Evolutionary conservation across 495 filamentous ascomycete species (phyloP).

Genomic region (Trichoderma orchidacearum): DNA sequence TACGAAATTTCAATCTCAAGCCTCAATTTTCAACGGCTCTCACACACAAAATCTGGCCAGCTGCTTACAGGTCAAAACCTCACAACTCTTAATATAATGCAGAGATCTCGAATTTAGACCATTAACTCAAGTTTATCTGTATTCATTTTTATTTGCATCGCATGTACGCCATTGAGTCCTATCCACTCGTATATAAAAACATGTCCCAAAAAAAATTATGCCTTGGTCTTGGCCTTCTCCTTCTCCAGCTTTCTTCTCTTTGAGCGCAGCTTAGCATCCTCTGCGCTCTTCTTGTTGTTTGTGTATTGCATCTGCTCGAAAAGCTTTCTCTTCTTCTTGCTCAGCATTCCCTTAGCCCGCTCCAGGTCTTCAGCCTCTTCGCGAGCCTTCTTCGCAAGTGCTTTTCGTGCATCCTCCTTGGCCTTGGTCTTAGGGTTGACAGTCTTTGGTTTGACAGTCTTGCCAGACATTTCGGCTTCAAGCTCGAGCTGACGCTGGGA

Average conservation of each 20-base stretch:
- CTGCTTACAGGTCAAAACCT: too few species aligned
- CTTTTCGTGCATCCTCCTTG: slow-evolving; percentile 49
- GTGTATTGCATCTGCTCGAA: slow-evolving; percentile 86
- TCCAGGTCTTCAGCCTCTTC: slow-evolving; percentile 75
- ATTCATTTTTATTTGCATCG: slow-evolving; percentile 14
- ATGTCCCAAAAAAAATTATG: slow-evolving; percentile 5
- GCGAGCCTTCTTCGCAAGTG: slow-evolving; percentile 51
- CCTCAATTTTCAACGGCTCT: neutral
- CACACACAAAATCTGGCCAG: too few species aligned
- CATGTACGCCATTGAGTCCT: neutral
- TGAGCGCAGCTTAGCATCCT: slow-evolving; percentile 55
- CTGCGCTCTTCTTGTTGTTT: slow-evolving; percentile 71
- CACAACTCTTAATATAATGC: too few species aligned
- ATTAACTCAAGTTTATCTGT: slow-evolving; percentile 6
- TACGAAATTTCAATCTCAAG: neutral
- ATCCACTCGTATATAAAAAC: neutral
- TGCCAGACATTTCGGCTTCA: slow-evolving; percentile 84
- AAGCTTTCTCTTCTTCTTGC: slow-evolving; percentile 79
- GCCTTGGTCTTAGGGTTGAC: slow-evolving; percentile 42
- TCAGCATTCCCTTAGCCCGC: slow-evolving; percentile 84
- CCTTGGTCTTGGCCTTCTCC: slow-evolving; percentile 22
- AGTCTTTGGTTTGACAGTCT: slow-evolving; percentile 28
- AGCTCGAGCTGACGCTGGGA: slow-evolving; percentile 49
- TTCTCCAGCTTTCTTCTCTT: slow-evolving; percentile 89
- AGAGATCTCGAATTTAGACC: too few species aligned